Conservation (phyloP, 1,284 basidiomycete genomes). For the Coniophora puteana region DNA sequence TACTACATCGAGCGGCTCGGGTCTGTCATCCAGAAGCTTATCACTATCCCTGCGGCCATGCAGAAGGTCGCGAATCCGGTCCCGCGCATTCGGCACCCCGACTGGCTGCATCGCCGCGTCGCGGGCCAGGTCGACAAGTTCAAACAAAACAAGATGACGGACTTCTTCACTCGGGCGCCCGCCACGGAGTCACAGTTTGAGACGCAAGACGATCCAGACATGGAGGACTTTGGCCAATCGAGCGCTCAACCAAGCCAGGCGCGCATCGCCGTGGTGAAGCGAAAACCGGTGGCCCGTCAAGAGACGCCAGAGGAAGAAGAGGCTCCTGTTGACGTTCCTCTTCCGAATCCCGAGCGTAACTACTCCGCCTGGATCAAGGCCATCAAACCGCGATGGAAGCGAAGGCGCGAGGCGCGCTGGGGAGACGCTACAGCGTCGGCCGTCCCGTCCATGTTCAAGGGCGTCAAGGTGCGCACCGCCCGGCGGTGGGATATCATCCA, state of each 20-base stretch:
- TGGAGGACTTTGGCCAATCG: conserved; percentile 60
- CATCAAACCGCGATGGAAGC: conserved; percentile 81
- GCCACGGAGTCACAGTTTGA: conserved; percentile 28
- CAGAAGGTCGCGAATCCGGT: conserved; percentile 98
- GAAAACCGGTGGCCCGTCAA: conserved; percentile 39
- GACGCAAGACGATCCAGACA: conserved; percentile 42
- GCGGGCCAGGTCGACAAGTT: conserved; percentile 92
- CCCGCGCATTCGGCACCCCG: conserved; percentile 93
- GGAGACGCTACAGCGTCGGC: conserved; percentile 37
- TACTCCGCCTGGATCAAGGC: conserved; percentile 83
- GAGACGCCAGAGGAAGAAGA: conserved; percentile 39
- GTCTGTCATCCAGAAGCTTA: conserved; percentile 98
- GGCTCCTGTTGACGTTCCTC: conserved; percentile 23
- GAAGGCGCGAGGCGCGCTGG: conserved; percentile 46
- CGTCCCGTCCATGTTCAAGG: conserved; percentile 80
- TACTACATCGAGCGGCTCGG: conserved; percentile 99
- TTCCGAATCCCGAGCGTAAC: conserved; percentile 60
- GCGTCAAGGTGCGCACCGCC: conserved; percentile 61
- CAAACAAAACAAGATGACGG: conserved; percentile 96
- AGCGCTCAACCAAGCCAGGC: conserved; percentile 29
- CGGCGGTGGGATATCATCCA: conserved; percentile 93
- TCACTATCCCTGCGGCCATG: conserved; percentile 98
- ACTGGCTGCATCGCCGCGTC: conserved; percentile 94
- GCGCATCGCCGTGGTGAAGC: conserved; percentile 55
- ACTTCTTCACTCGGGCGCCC: conserved; percentile 79